A percentile compares a stretch with the other conserved stretches of the same genome.
These are phyloP conservation scores for Epicoccum nigrum DNA, from an alignment of 2,329 filamentous ascomycete species.

Conservation along the genomic window DNA sequence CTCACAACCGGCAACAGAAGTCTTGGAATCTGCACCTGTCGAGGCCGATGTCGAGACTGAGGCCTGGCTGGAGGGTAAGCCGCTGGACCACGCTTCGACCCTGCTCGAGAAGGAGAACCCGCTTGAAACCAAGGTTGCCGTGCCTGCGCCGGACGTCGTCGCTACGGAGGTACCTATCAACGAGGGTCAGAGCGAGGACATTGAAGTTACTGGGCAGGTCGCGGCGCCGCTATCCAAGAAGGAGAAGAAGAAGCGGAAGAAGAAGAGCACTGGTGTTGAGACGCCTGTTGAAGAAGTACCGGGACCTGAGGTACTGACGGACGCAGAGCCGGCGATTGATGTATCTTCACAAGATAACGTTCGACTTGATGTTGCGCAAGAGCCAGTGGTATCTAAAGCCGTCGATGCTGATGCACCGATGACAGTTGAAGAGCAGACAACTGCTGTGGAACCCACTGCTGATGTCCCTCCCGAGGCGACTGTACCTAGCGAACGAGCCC, in stretches of 20 bases:
- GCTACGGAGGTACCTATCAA: not conserved
- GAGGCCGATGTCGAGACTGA: slow-evolving; percentile 5
- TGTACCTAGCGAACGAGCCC: no score
- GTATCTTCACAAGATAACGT: not conserved
- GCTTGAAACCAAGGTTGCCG: not conserved
- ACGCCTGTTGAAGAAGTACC: slow-evolving; percentile 15
- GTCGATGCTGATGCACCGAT: not conserved
- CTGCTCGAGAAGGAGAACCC: slow-evolving; percentile 12
- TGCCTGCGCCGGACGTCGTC: not conserved
- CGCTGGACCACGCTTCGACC: slow-evolving; percentile 1
- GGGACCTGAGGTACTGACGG: not conserved
- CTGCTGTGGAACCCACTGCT: not conserved
- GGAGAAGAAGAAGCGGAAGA: slow-evolving; percentile 32
- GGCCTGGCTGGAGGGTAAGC: slow-evolving; percentile 6
- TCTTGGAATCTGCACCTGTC: not conserved
- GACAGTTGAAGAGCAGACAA: not conserved
- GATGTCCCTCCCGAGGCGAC: no score
- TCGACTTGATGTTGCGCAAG: not conserved
- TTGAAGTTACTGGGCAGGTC: slow-evolving; percentile 21
- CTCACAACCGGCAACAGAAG: not conserved
- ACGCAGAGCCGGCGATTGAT: not conserved
- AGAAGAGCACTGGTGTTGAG: slow-evolving; percentile 23
- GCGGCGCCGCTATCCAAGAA: slow-evolving; percentile 21
- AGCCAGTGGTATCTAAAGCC: not conserved
- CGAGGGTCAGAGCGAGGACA: slow-evolving; percentile 3